Evolutionary conservation across 495 filamentous ascomycete genomes (phyloP).

Genomic region (Jackrogersella minutella): DNA sequence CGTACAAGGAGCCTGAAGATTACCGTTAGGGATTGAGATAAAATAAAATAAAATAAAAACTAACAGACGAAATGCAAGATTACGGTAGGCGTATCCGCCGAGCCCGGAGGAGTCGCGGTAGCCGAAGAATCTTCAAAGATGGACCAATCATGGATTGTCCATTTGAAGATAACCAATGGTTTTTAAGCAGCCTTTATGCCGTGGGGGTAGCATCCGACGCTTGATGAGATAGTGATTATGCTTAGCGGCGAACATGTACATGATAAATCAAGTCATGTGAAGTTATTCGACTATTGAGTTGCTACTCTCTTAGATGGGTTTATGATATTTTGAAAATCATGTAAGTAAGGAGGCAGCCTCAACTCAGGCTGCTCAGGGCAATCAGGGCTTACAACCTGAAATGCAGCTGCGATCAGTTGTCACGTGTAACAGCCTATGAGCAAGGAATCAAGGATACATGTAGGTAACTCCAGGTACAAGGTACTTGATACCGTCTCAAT

Average conservation of each 20-base stretch:
- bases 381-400: too few relatives aligned
- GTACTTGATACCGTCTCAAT: slow-evolving; percentile 30
- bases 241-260: slow-evolving; percentile 34
- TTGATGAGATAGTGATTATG: slow-evolving; percentile 6
- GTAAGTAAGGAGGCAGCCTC: slow-evolving; percentile 23
- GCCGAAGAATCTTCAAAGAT: slow-evolving; percentile 39
- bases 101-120: slow-evolving; percentile 36
- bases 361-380: background rate
- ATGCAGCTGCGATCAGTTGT: slow-evolving; percentile 16
- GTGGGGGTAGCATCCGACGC: slow-evolving; percentile 38
- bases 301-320: background rate
- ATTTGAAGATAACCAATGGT: slow-evolving; percentile 29
- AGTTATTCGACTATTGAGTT: slow-evolving; percentile 18
- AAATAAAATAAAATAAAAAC: slow-evolving; percentile 8
- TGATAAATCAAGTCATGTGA: slow-evolving; percentile 29
- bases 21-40: background rate
- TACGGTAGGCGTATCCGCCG: slow-evolving; percentile 31
- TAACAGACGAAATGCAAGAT: slow-evolving; percentile 28
- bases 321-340: slow-evolving; percentile 18
- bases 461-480: background rate
- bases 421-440: slow-evolving; percentile 1
- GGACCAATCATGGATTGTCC: slow-evolving; percentile 24
- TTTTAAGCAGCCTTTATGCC: background rate
- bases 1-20: background rate
- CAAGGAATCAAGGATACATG: too few relatives aligned